Base-by-base conservation (phyloP, 75 land plant genomes). In the Pinus albicaulis region DNA sequence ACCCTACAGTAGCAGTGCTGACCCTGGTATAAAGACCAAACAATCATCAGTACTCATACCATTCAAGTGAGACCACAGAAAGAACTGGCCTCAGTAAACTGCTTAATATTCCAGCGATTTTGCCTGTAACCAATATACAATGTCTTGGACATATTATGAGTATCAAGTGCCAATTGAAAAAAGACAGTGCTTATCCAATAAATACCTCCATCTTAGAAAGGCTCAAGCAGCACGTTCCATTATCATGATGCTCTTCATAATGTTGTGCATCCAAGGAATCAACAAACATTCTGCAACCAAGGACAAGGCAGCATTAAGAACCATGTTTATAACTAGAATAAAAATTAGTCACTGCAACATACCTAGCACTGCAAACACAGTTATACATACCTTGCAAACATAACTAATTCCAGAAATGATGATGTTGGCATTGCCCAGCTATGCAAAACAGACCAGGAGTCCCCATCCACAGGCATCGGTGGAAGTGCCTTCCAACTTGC, bases 371-470 rank as follows among this genome's bases (percentile, higher is more conserved):
- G 48, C 48, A 44, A 44, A 44, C 8, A 5, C 7, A 44, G 48
- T 44, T 44, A 6, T 0, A 22, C 55, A 16, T 79, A 91, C 94
- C 96, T 91, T 76, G 96, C 84, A 36, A 91, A 91, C 96, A 93
- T 89, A 5, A 89, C 90, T 71, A 89, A 89, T 75, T 93, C 94
- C 23, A 91, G 74, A 59, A 93, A 93, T 17, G 99, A 97, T 53
- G 87, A 77, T 3, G 95, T 97, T 60, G 98, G 93, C 89, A 97
- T 74, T 70, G 82, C 92, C 98, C 98, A 97, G 78, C 91, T 88
- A 75, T 94, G 90, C 88, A 85, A 82, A 25, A 86, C 91, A 71
- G 99, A 92, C 99, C 99, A 95, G 17, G 89, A 83, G 53, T 69
- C 91, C 3, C 86, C 90, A 89, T 84, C 90, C 61, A 19, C 55